Conservation (phyloP, 2,329 filamentous ascomycete genomes). For the Pseudofabraea citricarpa region DNA sequence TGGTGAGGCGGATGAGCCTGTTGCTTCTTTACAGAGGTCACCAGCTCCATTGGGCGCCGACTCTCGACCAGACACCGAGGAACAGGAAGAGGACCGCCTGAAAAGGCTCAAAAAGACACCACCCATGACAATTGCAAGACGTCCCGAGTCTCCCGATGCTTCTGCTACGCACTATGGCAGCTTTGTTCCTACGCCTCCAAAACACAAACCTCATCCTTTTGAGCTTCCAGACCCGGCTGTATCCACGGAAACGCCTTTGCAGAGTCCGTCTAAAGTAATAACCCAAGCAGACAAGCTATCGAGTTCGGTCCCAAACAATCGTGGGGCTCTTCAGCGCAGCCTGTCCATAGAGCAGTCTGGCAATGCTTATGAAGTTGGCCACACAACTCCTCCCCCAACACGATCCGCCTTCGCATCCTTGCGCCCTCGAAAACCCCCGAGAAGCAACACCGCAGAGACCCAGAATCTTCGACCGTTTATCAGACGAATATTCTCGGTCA, state of each 20-base stretch:
- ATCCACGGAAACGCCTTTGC: slow-evolving; percentile 5
- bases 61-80: slow-evolving; percentile 13
- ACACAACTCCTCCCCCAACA: slow-evolving; percentile 25
- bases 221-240: slow-evolving; percentile 57
- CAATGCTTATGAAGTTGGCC: slow-evolving; percentile 39
- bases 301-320: background rate
- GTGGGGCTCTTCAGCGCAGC: background rate
- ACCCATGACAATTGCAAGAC: slow-evolving; percentile 29
- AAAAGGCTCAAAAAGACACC: slow-evolving; percentile 20
- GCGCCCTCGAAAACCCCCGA: slow-evolving; percentile 12
- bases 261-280: background rate
- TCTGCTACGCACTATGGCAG: slow-evolving; percentile 52
- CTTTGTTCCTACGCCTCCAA: slow-evolving; percentile 51
- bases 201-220: slow-evolving; percentile 33
- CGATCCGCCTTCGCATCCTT: slow-evolving; percentile 20
- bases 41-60: slow-evolving; percentile 17
- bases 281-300: background rate
- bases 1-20: slow-evolving; percentile 5
- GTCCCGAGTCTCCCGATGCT: slow-evolving; percentile 5
- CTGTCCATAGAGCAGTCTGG: slow-evolving; percentile 5
- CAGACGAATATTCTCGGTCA: slow-evolving; percentile 14
- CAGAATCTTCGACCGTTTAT: slow-evolving; percentile 17
- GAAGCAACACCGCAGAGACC: too few species aligned
- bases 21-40: slow-evolving; percentile 12
- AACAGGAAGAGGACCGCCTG: slow-evolving; percentile 12